phyloP scores from a whole-genome alignment of 345 rosid genomes.

The Ceriops decandra region DNA sequence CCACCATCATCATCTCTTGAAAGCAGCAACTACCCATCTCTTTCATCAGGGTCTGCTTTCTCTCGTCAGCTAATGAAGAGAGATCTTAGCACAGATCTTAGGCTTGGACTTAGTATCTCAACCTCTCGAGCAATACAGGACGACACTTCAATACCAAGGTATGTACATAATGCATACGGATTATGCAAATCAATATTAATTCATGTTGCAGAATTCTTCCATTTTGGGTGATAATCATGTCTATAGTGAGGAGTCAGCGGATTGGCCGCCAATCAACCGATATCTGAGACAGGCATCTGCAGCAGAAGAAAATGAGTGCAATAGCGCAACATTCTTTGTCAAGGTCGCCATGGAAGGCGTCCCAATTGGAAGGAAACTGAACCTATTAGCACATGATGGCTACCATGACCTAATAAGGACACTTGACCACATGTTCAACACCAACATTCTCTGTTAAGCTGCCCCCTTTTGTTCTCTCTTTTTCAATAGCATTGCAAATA shows the following conservation, averaged over 20 bases:
- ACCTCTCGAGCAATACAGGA: conserved; percentile 21
- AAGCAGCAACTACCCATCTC: conserved; percentile 45
- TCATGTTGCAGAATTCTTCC: neutral
- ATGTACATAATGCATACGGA: neutral
- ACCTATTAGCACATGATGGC: conserved; percentile 68
- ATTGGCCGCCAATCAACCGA: conserved; percentile 36
- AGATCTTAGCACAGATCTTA: conserved; percentile 65
- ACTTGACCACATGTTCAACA: conserved; percentile 78
- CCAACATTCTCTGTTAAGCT: conserved; percentile 67
- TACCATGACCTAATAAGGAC: conserved; percentile 66
- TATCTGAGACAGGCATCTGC: conserved; percentile 21
- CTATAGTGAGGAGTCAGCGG: conserved; percentile 39
- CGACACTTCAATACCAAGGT: conserved; percentile 30
- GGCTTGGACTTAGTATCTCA: conserved; percentile 67
- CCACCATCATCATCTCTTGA: conserved; percentile 41
- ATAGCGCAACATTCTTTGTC: conserved; percentile 70
- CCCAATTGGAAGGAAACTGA: conserved; percentile 84
- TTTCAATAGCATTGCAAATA: neutral
- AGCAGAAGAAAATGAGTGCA: conserved; percentile 58
- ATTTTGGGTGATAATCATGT: neutral
- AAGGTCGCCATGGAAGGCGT: conserved; percentile 97
- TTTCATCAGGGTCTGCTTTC: conserved; percentile 27
- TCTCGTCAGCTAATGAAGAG: conserved; percentile 14
- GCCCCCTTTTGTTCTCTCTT: neutral
- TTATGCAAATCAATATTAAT: neutral